phyloP scores from a whole-genome alignment of 1,284 basidiomycete genomes.

The Fomitopsis schrenkii region DNA sequence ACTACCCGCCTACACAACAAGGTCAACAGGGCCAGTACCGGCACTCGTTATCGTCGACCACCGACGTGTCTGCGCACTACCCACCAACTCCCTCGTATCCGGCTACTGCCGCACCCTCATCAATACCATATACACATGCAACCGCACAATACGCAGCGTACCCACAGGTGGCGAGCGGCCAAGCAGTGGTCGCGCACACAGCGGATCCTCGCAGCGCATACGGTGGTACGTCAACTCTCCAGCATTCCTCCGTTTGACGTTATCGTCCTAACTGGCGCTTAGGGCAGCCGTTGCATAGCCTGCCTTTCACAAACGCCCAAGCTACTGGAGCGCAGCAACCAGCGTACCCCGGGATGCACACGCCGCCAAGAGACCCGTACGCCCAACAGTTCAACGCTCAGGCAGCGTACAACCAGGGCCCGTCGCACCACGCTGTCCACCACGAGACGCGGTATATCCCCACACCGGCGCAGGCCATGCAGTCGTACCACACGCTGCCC shows the following conservation, averaged over 20 bases:
- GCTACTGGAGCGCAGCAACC: not conserved
- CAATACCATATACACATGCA: not conserved
- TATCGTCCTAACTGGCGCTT: not conserved
- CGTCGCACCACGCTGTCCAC: slow-evolving; percentile 14
- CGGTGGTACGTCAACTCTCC: not conserved
- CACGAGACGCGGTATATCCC: slow-evolving; percentile 19
- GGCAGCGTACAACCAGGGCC: slow-evolving; percentile 1
- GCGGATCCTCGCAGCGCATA: slow-evolving; percentile 3
- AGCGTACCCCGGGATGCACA: not conserved
- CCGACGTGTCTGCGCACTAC: not conserved
- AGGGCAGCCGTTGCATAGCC: slow-evolving; percentile 15
- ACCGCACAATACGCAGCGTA: not conserved
- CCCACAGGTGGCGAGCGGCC: slow-evolving; percentile 3
- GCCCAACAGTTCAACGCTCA: slow-evolving; percentile 8
- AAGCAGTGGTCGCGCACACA: slow-evolving; percentile 3
- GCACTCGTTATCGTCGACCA: not conserved
- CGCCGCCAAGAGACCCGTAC: not conserved
- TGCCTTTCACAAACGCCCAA: slow-evolving; percentile 13
- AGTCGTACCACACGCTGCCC: slow-evolving; percentile 13
- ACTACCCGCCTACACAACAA: not conserved
- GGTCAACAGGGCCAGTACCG: not conserved
- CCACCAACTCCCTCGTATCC: not conserved
- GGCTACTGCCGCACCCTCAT: not conserved
- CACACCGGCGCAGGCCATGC: slow-evolving; percentile 21
- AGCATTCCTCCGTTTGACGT: not conserved